Conservation (phyloP, 129 eudicot species). For the Chrysanthemum lavandulifolium region DNA sequence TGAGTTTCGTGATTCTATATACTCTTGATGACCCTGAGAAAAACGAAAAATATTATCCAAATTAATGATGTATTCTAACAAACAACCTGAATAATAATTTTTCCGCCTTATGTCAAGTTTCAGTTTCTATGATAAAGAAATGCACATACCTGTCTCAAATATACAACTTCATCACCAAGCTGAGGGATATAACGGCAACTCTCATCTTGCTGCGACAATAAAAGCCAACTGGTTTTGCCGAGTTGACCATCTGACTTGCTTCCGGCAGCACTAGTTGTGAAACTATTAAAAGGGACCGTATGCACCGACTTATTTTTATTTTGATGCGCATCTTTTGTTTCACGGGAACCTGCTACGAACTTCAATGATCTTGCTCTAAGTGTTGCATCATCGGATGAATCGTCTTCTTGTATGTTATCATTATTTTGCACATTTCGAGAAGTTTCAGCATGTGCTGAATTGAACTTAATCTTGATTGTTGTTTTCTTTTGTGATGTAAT, state of each 20-base stretch:
- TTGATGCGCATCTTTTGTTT: constrained; percentile 30
- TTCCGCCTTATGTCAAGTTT: too few species aligned
- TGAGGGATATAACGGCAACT: constrained; percentile 91
- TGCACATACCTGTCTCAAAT: constrained; percentile 66
- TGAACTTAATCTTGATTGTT: constrained; percentile 27
- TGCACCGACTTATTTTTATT: constrained; percentile 32
- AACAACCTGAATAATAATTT: too few species aligned
- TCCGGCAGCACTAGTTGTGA: constrained; percentile 37
- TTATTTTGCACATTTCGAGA: constrained; percentile 20
- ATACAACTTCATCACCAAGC: constrained; percentile 79
- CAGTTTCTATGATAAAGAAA: neutral
- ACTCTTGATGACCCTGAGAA: constrained; percentile 83
- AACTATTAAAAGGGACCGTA: constrained; percentile 22
- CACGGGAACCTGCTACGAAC: constrained; percentile 40
- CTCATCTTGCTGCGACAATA: constrained; percentile 62
- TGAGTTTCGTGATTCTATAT: constrained; percentile 21
- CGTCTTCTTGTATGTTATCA: constrained; percentile 28
- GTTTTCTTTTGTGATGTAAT: constrained; percentile 13
- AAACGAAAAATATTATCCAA: neutral
- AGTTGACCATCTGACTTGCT: constrained; percentile 26
- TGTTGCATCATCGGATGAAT: constrained; percentile 44
- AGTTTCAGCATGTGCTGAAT: neutral
- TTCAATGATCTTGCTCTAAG: constrained; percentile 58
- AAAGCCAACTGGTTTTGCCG: constrained; percentile 67
- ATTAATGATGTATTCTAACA: neutral